These are phyloP conservation scores for Rhizopogon parksii DNA, from an alignment of 1,284 basidiomycete species.

Conservation along the genomic window DNA sequence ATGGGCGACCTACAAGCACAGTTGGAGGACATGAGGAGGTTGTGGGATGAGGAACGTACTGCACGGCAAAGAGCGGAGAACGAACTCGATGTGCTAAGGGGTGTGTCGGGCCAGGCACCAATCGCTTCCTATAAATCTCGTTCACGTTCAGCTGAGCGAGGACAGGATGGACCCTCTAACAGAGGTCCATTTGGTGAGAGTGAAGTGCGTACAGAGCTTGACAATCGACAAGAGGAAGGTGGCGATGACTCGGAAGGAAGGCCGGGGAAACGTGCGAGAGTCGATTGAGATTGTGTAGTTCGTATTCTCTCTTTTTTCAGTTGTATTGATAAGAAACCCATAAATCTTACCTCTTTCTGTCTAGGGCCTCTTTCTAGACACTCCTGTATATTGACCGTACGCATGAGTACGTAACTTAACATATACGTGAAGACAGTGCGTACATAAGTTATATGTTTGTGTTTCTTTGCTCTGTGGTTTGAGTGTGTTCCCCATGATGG, in stretches of 20 bases:
- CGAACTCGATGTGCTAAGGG: conserved; percentile 49
- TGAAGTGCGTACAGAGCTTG: conserved; percentile 18
- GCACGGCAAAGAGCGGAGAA: conserved; percentile 49
- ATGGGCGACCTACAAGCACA: conserved; percentile 80
- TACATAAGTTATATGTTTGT: background rate
- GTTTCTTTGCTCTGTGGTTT: background rate
- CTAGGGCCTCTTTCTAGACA: background rate
- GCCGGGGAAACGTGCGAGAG: conserved; percentile 24
- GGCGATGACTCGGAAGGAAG: conserved; percentile 15
- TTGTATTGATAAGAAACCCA: conserved; percentile 1
- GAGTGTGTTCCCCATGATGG: background rate
- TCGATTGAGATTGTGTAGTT: conserved; percentile 16
- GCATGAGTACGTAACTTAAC: background rate
- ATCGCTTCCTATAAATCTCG: conserved; percentile 14
- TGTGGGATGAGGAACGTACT: conserved; percentile 67
- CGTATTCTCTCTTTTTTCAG: background rate
- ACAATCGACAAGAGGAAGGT: conserved; percentile 14
- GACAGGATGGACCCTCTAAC: conserved; percentile 13
- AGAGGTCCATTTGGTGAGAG: conserved; percentile 13
- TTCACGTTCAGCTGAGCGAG: conserved; percentile 24
- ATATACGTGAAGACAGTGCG: background rate
- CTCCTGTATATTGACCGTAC: background rate
- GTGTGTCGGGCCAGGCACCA: conserved; percentile 17
- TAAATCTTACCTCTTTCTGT: background rate
- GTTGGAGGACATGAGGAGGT: conserved; percentile 64